Base-by-base conservation (phyloP, 345 rosid genomes). In the Turnera subulata region DNA sequence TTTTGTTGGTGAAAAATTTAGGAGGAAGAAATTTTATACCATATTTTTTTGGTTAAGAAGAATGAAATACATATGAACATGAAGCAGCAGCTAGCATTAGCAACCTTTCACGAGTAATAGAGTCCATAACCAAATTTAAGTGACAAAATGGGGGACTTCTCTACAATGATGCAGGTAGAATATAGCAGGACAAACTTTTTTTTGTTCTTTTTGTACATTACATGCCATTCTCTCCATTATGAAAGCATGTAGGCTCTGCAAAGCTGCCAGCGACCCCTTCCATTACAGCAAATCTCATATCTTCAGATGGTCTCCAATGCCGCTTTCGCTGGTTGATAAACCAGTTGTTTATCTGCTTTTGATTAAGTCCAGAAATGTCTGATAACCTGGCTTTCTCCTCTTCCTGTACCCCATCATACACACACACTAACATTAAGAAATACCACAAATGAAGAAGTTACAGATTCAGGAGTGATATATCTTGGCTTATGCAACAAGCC, bases 391-490 rank as follows among this genome's bases (percentile, higher is more conserved):
- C 35, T 37, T 84, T 84, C 48, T 84, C 87, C 35, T 79, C 85
- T 66, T 79, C 91, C 91, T 84, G 75, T 22, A 63, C 44, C 42
- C n/a, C n/a, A n/a, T n/a, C n/a, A n/a, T n/a, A n/a, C n/a, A n/a
- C n/a, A n/a, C n/a, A n/a, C n/a, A n/a, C n/a, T n/a, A n/a, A n/a
- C n/a, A n/a, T 55, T 1, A 32, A 25, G 35, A 4, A 29, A 29
- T 8, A 29, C 8, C 35, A 29, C 35, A 29, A 29, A 29, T 29
- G 8, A n/a, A n/a, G n/a, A n/a, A n/a, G n/a, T n/a, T n/a, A n/a
- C n/a, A n/a, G n/a, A n/a, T n/a, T n/a, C n/a, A n/a, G n/a, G n/a
- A n/a, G n/a, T n/a, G n/a, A n/a, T n/a, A n/a, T n/a, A n/a, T n/a
- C n/a, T n/a, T n/a, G n/a, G n/a, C n/a, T n/a, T n/a, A n/a, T n/a